phyloP scores from a whole-genome alignment of 768 basidiomycete genomes.

The Rhodotorula toruloides region DNA sequence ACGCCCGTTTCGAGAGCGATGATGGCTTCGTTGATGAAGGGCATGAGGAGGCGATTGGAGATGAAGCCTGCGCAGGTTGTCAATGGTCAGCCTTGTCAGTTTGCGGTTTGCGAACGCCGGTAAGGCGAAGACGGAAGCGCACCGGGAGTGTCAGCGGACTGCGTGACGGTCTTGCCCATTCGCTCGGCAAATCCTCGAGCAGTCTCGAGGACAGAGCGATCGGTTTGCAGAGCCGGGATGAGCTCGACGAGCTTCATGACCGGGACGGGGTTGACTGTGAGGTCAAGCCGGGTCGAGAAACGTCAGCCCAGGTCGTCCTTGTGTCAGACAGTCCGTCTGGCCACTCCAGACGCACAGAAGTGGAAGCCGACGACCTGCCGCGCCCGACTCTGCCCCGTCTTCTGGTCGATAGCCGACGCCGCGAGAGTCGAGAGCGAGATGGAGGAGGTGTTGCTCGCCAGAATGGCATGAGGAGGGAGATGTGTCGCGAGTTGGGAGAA shows the following conservation, averaged over 20 bases:
- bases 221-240: slow-evolving; percentile 88
- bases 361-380: slow-evolving; percentile 65
- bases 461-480: slow-evolving; percentile 66
- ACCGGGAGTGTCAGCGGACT: slow-evolving; percentile 85
- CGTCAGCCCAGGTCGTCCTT: too few species aligned
- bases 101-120: too few species aligned
- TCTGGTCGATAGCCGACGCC: slow-evolving; percentile 60
- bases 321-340: too few species aligned
- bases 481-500: slow-evolving; percentile 66
- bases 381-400: slow-evolving; percentile 50
- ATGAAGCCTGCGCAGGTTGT: slow-evolving; percentile 26
- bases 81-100: too few species aligned
- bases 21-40: slow-evolving; percentile 95
- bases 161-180: slow-evolving; percentile 89
- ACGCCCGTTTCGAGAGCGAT: slow-evolving; percentile 88
- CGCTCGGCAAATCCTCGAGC: slow-evolving; percentile 76
- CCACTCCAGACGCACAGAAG: slow-evolving; percentile 19
- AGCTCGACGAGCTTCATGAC: slow-evolving; percentile 97
- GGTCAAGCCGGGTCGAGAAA: too few species aligned
- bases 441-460: slow-evolving; percentile 88
- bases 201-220: slow-evolving; percentile 64
- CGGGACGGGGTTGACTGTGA: slow-evolving; percentile 76
- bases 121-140: neutral
- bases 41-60: slow-evolving; percentile 61
- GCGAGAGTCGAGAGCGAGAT: slow-evolving; percentile 95